phyloP scores from a whole-genome alignment of 2,329 filamentous ascomycete species.

The Lachnellula occidentalis region DNA sequence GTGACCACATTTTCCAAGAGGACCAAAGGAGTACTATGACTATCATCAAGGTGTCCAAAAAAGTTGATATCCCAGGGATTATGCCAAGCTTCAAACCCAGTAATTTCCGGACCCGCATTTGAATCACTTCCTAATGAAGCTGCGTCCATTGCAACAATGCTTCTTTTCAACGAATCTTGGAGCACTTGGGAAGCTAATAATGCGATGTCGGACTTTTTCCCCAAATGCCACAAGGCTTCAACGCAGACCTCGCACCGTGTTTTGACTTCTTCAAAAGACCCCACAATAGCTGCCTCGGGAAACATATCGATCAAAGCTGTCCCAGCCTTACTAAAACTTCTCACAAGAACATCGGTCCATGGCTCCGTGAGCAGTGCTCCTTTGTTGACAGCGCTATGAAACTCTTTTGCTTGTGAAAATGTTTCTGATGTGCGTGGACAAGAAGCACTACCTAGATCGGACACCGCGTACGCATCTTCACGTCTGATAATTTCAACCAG shows the following conservation, averaged over 20 bases:
- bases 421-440: slow-evolving; percentile 34
- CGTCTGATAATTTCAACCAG: slow-evolving; percentile 38
- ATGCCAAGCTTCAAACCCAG: no score
- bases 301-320: slow-evolving; percentile 24
- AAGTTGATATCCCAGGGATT: no score
- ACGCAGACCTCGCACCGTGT: slow-evolving; percentile 43
- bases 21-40: no score
- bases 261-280: slow-evolving; percentile 27
- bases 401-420: slow-evolving; percentile 34
- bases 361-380: slow-evolving; percentile 54
- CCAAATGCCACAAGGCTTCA: slow-evolving; percentile 48
- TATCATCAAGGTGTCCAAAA: no score
- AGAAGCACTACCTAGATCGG: slow-evolving; percentile 41
- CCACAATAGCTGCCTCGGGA: slow-evolving; percentile 26
- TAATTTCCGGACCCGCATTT: no score
- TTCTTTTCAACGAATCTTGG: no score
- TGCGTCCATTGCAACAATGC: no score
- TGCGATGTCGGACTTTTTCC: slow-evolving; percentile 50
- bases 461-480: slow-evolving; percentile 41
- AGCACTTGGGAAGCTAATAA: slow-evolving; percentile 30
- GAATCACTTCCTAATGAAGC: no score
- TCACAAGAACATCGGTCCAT: slow-evolving; percentile 51
- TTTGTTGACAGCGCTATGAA: slow-evolving; percentile 49
- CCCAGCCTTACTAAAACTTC: slow-evolving; percentile 46
- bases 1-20: no score